These are phyloP conservation scores for Xylaria sp. DNA, from an alignment of 2,329 filamentous ascomycete genomes.

Conservation along the genomic window DNA sequence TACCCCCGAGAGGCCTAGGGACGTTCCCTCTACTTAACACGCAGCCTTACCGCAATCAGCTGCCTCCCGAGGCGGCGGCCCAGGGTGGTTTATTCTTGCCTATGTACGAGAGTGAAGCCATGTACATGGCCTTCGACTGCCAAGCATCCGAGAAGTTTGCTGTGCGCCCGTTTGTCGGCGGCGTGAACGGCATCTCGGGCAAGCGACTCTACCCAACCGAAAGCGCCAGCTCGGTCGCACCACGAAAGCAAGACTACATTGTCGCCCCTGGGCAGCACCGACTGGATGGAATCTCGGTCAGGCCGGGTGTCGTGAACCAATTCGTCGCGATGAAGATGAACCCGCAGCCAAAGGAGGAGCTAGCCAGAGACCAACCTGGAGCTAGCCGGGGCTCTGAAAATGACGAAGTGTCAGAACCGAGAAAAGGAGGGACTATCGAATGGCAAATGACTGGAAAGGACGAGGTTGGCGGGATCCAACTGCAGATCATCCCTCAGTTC, in stretches of 20 bases:
- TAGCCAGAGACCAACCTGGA: background rate
- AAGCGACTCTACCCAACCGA: background rate
- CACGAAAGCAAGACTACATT: constrained; percentile 1
- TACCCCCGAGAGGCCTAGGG: background rate
- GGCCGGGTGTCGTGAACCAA: constrained; percentile 5
- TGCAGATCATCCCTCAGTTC: constrained; percentile 4
- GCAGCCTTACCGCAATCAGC: background rate
- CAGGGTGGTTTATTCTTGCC: background rate
- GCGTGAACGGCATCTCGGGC: background rate
- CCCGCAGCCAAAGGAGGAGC: background rate
- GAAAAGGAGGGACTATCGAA: background rate
- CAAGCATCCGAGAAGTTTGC: background rate
- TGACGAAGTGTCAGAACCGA: background rate
- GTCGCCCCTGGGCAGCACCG: background rate
- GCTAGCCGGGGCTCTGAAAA: background rate
- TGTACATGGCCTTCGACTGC: background rate
- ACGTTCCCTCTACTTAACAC: background rate
- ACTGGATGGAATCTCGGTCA: background rate
- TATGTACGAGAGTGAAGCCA: background rate
- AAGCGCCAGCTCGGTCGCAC: background rate
- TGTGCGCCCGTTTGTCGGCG: background rate
- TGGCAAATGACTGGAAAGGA: constrained; percentile 7
- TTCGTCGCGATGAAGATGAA: constrained; percentile 12
- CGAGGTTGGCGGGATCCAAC: constrained; percentile 3
- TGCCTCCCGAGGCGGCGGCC: background rate